phyloP scores from a whole-genome alignment of 179 eudicot genomes.

The Beta lomatogona region DNA sequence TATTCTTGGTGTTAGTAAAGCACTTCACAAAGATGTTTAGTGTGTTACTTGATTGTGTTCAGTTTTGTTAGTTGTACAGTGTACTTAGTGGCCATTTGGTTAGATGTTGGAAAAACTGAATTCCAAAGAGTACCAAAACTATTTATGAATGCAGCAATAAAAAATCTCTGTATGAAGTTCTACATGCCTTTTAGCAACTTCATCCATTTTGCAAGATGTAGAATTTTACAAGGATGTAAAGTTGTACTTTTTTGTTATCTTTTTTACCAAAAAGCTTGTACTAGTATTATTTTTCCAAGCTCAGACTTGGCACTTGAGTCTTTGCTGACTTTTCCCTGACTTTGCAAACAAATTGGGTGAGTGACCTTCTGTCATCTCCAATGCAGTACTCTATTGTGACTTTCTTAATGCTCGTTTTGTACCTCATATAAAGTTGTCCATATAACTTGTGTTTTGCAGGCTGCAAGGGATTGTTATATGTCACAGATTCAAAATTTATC shows the following conservation, averaged over 20 bases:
- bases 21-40: not conserved
- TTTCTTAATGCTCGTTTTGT: not conserved
- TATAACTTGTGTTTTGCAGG: constrained; percentile 42
- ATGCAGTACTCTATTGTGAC: not conserved
- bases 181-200: not conserved
- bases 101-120: not conserved
- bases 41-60: not conserved
- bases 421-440: not conserved
- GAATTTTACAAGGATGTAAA: too few relatives aligned
- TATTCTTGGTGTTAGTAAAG: not conserved
- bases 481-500: constrained; percentile 57
- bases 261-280: not conserved
- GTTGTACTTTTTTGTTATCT: too few relatives aligned
- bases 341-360: not conserved
- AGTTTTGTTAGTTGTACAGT: not conserved
- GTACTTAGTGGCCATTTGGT: not conserved
- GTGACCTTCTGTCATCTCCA: not conserved
- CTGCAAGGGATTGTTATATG: constrained; percentile 72
- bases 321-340: not conserved
- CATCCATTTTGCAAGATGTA: not conserved
- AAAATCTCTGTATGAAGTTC: not conserved
- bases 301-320: not conserved
- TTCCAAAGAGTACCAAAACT: not conserved
- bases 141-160: not conserved
- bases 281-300: not conserved